phyloP scores from a whole-genome alignment of 768 basidiomycete genomes.

The Dioszegia crocea region DNA sequence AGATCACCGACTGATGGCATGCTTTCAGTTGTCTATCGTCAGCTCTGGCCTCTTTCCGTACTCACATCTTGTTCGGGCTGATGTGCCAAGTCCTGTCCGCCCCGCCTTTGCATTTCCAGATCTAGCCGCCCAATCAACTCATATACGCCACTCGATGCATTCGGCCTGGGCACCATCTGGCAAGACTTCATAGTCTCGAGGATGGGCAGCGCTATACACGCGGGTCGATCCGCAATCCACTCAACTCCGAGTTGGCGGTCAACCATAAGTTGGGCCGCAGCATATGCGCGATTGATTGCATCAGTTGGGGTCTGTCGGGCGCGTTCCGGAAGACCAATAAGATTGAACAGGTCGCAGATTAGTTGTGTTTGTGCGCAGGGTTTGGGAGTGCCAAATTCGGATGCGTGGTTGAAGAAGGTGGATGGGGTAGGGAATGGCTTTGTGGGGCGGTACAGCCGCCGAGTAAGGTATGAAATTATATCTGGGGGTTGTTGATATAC shows the following conservation, averaged over 20 bases:
- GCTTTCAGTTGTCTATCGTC: background rate
- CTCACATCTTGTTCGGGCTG: conserved; percentile 14
- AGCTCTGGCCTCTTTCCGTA: background rate
- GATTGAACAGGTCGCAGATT: conserved; percentile 22
- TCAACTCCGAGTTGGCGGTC: conserved; percentile 16
- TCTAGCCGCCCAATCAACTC: conserved; percentile 69
- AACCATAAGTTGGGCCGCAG: conserved; percentile 23
- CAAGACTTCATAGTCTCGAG: conserved; percentile 80
- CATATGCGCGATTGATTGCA: background rate
- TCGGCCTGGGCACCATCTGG: conserved; percentile 68
- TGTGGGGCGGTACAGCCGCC: conserved; percentile 17
- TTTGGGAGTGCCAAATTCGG: conserved; percentile 7
- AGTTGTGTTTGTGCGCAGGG: conserved; percentile 18
- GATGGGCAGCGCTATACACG: conserved; percentile 57
- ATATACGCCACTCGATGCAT: conserved; percentile 71
- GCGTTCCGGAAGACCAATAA: background rate
- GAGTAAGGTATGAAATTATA: conserved; percentile 62
- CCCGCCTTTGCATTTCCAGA: conserved; percentile 56
- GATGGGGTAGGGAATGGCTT: conserved; percentile 21
- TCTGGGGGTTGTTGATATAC: conserved; percentile 75
- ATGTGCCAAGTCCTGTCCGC: background rate
- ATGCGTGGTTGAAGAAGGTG: conserved; percentile 1
- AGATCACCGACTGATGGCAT: conserved; percentile 22
- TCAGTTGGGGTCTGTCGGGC: background rate
- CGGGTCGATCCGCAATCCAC: conserved; percentile 35